Percentiles rank a stretch among this genome's conserved stretches.
Conservation (phyloP, 1,139 yeast genomes). For the Nakaseomyces kungkrabaensis region DNA sequence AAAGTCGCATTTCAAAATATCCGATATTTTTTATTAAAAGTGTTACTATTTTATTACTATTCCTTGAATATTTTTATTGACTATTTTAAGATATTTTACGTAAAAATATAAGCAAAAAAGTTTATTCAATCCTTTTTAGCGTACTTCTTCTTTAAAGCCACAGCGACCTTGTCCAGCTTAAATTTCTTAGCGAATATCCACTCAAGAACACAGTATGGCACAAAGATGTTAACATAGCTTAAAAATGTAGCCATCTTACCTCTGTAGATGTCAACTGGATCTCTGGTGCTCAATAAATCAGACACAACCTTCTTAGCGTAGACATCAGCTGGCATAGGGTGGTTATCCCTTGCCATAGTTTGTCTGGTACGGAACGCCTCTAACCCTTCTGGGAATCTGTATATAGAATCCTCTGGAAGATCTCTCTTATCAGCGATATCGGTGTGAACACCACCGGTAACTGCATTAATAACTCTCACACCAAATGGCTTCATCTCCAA, state of each 20-base stretch:
- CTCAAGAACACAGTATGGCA: slow-evolving; percentile 45
- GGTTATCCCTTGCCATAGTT: slow-evolving; percentile 49
- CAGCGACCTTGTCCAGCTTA: slow-evolving; percentile 33
- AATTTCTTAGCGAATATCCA: slow-evolving; percentile 39
- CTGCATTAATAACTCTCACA: slow-evolving; percentile 59
- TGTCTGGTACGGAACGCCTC: slow-evolving; percentile 44
- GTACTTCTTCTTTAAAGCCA: slow-evolving; percentile 16
- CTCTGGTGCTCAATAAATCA: slow-evolving; percentile 36
- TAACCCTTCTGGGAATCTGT: slow-evolving; percentile 41
- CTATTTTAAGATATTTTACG: too few species aligned
- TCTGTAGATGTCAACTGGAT: slow-evolving; percentile 43
- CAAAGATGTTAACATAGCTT: slow-evolving; percentile 28
- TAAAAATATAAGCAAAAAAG: too few species aligned
- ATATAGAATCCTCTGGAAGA: slow-evolving; percentile 48
- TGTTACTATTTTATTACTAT: too few species aligned
- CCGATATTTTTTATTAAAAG: too few species aligned
- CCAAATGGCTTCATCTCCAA: slow-evolving; percentile 65
- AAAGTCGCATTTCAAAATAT: too few species aligned
- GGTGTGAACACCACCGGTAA: slow-evolving; percentile 62
- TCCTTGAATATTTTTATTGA: too few species aligned
- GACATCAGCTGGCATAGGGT: slow-evolving; percentile 47
- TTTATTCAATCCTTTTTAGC: neutral
- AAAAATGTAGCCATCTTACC: slow-evolving; percentile 43
- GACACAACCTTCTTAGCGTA: slow-evolving; percentile 48
- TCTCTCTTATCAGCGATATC: slow-evolving; percentile 49